Conservation (phyloP, 2,329 filamentous ascomycete genomes). For the Colletotrichum australisinense region DNA sequence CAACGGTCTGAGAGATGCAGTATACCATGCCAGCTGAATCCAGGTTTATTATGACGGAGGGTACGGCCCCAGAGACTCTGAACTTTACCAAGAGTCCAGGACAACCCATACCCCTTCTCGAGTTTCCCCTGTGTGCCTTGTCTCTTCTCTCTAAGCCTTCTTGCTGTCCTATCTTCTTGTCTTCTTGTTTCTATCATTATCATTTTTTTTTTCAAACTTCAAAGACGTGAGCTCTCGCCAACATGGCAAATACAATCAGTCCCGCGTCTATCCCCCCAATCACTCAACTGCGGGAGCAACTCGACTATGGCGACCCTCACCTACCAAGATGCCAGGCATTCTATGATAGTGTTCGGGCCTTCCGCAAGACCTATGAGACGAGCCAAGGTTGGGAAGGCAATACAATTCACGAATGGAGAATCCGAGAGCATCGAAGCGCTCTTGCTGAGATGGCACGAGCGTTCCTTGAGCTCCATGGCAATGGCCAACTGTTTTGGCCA, state of each 20-base stretch:
- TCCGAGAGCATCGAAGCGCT: conserved; percentile 15
- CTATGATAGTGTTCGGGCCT: conserved; percentile 11
- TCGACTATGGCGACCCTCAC: conserved; percentile 15
- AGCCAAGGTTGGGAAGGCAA: conserved; percentile 5
- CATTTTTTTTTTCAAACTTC: not conserved
- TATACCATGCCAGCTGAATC: not conserved
- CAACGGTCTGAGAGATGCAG: not conserved
- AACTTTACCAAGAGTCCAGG: too few species aligned
- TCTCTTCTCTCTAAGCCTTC: not conserved
- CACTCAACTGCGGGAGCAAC: conserved; percentile 7
- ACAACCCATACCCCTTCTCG: not conserved
- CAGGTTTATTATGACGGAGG: not conserved
- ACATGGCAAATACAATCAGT: not conserved
- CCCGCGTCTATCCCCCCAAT: conserved; percentile 1
- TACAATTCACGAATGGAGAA: conserved; percentile 24
- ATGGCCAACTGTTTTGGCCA: conserved; percentile 26
- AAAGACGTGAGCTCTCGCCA: not conserved
- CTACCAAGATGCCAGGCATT: conserved; percentile 2
- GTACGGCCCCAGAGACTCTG: not conserved
- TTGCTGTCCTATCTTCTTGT: too few species aligned
- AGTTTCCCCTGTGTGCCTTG: not conserved
- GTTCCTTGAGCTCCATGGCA: conserved; percentile 11
- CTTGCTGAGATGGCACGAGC: conserved; percentile 19
- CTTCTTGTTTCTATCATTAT: not conserved
- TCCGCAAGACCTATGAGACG: conserved; percentile 13